Percentiles rank a stretch among this genome's conserved stretches.
Conservation (phyloP, 2,329 filamentous ascomycete species). For the Alternaria sp. region DNA sequence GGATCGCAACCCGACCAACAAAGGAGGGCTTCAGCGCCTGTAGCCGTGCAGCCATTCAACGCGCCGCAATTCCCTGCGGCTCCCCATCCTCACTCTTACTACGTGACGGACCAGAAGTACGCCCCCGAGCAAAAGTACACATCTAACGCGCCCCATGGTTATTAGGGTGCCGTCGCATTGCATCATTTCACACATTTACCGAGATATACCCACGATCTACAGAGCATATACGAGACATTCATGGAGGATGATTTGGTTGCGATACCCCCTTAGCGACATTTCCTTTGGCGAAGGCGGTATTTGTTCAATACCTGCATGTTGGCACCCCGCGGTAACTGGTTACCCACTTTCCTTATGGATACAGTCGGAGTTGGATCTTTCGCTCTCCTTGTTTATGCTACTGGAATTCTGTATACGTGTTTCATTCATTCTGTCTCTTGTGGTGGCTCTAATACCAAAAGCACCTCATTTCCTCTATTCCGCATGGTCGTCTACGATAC, state of each 20-base stretch:
- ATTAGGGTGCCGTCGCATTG: slow-evolving; percentile 6
- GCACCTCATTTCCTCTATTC: neutral
- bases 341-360: neutral
- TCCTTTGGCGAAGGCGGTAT: slow-evolving; percentile 16
- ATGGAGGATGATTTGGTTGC: slow-evolving; percentile 22
- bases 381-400: neutral
- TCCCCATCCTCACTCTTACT: slow-evolving; percentile 36
- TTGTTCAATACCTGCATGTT: slow-evolving; percentile 4
- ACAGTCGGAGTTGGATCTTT: slow-evolving; percentile 1
- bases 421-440: neutral
- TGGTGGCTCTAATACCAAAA: slow-evolving; percentile 1
- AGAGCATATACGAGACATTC: slow-evolving; percentile 18
- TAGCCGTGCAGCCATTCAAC: slow-evolving; percentile 34
- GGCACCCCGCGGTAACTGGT: neutral
- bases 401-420: neutral
- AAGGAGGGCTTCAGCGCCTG: slow-evolving; percentile 40
- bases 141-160: slow-evolving; percentile 13
- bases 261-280: slow-evolving; percentile 22
- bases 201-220: slow-evolving; percentile 7
- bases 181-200: slow-evolving; percentile 1
- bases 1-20: slow-evolving; percentile 30
- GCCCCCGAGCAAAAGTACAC: slow-evolving; percentile 19
- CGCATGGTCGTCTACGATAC: slow-evolving; percentile 1
- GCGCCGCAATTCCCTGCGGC: slow-evolving; percentile 30
- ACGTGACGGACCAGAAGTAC: slow-evolving; percentile 39